Percentiles rank a stretch among this genome's conserved stretches.
phyloP scores from a whole-genome alignment of 1,139 yeast genomes.

The Barnettozyma hawaiiensis region DNA sequence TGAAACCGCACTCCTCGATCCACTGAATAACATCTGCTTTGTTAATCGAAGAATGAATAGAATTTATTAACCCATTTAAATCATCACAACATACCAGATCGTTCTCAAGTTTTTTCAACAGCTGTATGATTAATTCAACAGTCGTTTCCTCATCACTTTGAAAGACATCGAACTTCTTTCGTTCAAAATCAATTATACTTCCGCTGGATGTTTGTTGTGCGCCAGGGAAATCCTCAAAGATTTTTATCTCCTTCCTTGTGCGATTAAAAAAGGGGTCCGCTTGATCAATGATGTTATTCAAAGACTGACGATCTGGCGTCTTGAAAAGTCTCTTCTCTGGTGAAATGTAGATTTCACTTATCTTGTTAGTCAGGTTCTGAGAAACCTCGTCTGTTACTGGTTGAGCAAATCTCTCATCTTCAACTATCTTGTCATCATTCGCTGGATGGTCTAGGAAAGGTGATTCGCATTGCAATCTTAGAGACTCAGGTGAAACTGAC shows the following conservation, averaged over 20 bases:
- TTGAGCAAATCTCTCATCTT: background rate
- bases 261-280: constrained; percentile 23
- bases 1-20: constrained; percentile 19
- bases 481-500: constrained; percentile 1
- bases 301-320: constrained; percentile 13
- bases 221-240: constrained; percentile 21
- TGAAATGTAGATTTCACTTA: constrained; percentile 22
- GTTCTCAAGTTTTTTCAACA: constrained; percentile 10
- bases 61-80: constrained; percentile 16
- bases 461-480: constrained; percentile 8
- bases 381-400: constrained; percentile 17
- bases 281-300: constrained; percentile 24
- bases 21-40: constrained; percentile 14
- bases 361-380: constrained; percentile 17
- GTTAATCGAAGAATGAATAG: constrained; percentile 15
- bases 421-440: constrained; percentile 11
- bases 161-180: constrained; percentile 11
- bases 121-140: constrained; percentile 7
- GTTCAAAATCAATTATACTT: constrained; percentile 20
- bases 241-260: constrained; percentile 17
- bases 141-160: constrained; percentile 9
- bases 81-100: constrained; percentile 14
- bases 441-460: constrained; percentile 21
- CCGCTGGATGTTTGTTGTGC: constrained; percentile 4
- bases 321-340: constrained; percentile 18